phyloP scores from a whole-genome alignment of 1,284 basidiomycete species.

The Ceratobasidium sp. region DNA sequence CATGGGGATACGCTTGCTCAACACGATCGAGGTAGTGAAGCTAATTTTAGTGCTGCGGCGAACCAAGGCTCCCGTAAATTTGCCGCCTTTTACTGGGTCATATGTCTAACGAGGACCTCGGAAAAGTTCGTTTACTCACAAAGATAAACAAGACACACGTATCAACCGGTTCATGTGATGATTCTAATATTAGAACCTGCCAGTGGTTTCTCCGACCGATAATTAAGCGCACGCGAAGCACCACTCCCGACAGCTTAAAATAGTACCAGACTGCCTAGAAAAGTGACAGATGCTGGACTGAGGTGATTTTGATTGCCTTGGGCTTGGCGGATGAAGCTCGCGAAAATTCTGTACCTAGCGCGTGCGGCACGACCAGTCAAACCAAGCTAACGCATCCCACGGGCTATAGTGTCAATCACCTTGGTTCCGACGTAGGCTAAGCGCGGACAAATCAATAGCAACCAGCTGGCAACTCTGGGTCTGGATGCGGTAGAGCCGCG shows the following conservation, averaged over 20 bases:
- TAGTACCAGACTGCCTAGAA: neutral
- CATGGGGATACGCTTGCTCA: too few species aligned
- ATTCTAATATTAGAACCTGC: neutral
- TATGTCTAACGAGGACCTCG: neutral
- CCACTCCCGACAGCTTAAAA: neutral
- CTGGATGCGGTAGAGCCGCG: too few species aligned
- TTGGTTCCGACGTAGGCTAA: neutral
- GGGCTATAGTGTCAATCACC: neutral
- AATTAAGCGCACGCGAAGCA: neutral
- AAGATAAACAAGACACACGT: neutral
- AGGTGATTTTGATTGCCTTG: neutral
- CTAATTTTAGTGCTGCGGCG: neutral
- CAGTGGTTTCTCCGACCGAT: constrained; percentile 1
- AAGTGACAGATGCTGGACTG: neutral
- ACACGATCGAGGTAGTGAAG: neutral
- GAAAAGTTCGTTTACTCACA: neutral
- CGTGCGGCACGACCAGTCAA: too few species aligned
- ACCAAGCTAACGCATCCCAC: neutral
- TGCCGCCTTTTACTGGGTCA: neutral
- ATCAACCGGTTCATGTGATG: neutral
- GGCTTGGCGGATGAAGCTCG: constrained; percentile 1
- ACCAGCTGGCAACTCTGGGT: too few species aligned
- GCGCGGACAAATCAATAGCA: too few species aligned
- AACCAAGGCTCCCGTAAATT: too few species aligned
- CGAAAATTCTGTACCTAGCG: neutral